Percentiles rank a stretch among this genome's conserved stretches.
phyloP scores from a whole-genome alignment of 139 green algal species.

The Diplosphaera chodatii region DNA sequence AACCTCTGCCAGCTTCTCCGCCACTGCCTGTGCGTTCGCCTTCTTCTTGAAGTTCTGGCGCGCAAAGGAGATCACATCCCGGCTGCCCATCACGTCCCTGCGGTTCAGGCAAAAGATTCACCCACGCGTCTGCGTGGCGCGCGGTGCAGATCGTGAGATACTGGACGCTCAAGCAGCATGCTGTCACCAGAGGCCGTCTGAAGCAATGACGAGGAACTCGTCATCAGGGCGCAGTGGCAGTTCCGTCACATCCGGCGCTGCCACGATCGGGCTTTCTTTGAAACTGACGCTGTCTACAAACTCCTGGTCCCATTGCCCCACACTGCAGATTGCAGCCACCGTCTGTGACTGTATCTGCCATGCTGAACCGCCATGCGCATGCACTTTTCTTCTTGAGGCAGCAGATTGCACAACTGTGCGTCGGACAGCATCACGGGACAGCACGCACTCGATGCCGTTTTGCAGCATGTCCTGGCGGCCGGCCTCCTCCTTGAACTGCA shows the following conservation, averaged over 20 bases:
- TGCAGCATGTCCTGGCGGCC: constrained; percentile 34
- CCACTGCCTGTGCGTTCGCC: constrained; percentile 19
- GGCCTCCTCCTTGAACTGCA: constrained; percentile 53
- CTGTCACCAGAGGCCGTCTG: constrained; percentile 59
- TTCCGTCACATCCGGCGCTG: constrained; percentile 51
- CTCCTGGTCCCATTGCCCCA: constrained; percentile 32
- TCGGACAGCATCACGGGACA: too few relatives aligned
- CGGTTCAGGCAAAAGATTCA: neutral
- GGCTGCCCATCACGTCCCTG: constrained; percentile 49
- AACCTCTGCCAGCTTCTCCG: constrained; percentile 24
- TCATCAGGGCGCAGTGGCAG: constrained; percentile 35
- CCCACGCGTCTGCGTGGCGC: too few relatives aligned
- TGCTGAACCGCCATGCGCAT: too few relatives aligned
- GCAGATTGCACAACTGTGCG: too few relatives aligned
- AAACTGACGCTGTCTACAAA: constrained; percentile 40
- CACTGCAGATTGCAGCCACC: neutral
- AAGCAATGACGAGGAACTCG: constrained; percentile 71
- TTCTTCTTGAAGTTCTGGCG: constrained; percentile 29
- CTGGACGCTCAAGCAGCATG: neutral
- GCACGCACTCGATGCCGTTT: constrained; percentile 28
- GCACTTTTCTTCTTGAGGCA: too few relatives aligned
- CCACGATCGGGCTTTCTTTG: constrained; percentile 47
- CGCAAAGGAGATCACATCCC: constrained; percentile 31
- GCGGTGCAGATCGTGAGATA: too few relatives aligned
- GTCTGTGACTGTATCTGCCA: too few relatives aligned